Percentiles rank a stretch among this genome's conserved stretches.
Evolutionary conservation across 2,329 filamentous ascomycete genomes (phyloP).

Genomic region (Geosmithia flava): DNA sequence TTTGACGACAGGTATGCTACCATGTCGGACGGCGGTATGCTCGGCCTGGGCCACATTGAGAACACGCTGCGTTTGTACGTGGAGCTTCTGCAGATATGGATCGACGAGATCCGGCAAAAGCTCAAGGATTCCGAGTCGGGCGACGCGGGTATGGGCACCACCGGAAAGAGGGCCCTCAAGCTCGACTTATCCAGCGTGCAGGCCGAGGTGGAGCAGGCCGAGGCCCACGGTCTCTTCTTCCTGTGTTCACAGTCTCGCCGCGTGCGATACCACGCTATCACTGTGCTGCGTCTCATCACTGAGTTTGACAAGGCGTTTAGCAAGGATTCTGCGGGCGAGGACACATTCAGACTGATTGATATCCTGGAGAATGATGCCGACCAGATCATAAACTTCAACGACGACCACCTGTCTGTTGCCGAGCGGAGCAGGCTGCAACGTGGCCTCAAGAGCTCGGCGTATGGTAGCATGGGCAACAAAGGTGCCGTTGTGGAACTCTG

Average conservation of each 20-base stretch:
- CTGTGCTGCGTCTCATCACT: slow-evolving; percentile 78
- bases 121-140: slow-evolving; percentile 60
- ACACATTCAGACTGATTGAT: slow-evolving; percentile 67
- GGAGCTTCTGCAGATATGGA: slow-evolving; percentile 91
- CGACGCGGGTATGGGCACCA: slow-evolving; percentile 44
- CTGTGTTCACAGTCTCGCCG: slow-evolving; percentile 88
- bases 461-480: slow-evolving; percentile 60
- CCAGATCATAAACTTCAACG: slow-evolving; percentile 82
- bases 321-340: slow-evolving; percentile 50
- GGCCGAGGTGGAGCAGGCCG: slow-evolving; percentile 91
- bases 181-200: slow-evolving; percentile 80
- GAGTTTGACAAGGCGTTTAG: slow-evolving; percentile 88
- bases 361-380: slow-evolving; percentile 85
- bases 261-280: slow-evolving; percentile 83
- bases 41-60: slow-evolving; percentile 88
- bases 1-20: slow-evolving; percentile 96
- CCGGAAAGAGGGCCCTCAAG: slow-evolving; percentile 62
- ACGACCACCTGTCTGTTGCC: slow-evolving; percentile 81
- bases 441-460: slow-evolving; percentile 73
- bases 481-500: slow-evolving; percentile 88
- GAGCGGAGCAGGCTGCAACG: slow-evolving; percentile 87
- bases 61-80: slow-evolving; percentile 87
- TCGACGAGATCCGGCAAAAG: slow-evolving; percentile 86
- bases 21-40: slow-evolving; percentile 95
- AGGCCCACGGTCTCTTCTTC: slow-evolving; percentile 94